Conservation (phyloP, 2,329 filamentous ascomycete species). For the Apiospora saccharicola region DNA sequence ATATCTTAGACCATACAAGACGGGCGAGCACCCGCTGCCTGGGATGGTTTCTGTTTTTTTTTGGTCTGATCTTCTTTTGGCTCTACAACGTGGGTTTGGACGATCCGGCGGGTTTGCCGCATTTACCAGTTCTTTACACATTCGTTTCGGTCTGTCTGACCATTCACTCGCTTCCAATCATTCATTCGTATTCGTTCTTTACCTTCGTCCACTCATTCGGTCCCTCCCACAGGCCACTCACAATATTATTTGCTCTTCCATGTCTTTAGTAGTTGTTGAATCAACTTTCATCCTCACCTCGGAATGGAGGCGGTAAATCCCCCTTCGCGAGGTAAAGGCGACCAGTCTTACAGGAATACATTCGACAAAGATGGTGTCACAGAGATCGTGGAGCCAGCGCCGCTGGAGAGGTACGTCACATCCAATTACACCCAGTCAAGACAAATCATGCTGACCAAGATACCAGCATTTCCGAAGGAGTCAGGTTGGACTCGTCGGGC, state of each 20-base stretch:
- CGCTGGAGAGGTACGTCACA: conserved; percentile 24
- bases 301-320: conserved; percentile 39
- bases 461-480: conserved; percentile 19
- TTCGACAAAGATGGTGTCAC: conserved; percentile 35
- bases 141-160: conserved; percentile 20
- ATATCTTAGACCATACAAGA: conserved; percentile 22
- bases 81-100: conserved; percentile 19
- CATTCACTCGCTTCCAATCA: conserved; percentile 18
- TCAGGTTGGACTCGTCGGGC: conserved; percentile 19
- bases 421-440: conserved; percentile 26
- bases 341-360: conserved; percentile 36
- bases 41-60: conserved; percentile 6
- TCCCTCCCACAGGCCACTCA: background rate
- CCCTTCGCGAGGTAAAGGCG: conserved; percentile 35
- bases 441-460: background rate
- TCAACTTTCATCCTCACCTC: conserved; percentile 25
- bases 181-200: conserved; percentile 17
- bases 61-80: conserved; percentile 19
- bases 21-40: conserved; percentile 1
- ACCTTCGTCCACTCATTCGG: conserved; percentile 17
- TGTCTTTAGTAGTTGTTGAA: conserved; percentile 20
- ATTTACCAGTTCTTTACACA: conserved; percentile 8
- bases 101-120: conserved; percentile 13
- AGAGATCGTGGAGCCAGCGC: conserved; percentile 19
- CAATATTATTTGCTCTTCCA: conserved; percentile 2